Evolutionary conservation across 768 basidiomycete species (phyloP).

Genomic region (Gloeophyllum trabeum): DNA sequence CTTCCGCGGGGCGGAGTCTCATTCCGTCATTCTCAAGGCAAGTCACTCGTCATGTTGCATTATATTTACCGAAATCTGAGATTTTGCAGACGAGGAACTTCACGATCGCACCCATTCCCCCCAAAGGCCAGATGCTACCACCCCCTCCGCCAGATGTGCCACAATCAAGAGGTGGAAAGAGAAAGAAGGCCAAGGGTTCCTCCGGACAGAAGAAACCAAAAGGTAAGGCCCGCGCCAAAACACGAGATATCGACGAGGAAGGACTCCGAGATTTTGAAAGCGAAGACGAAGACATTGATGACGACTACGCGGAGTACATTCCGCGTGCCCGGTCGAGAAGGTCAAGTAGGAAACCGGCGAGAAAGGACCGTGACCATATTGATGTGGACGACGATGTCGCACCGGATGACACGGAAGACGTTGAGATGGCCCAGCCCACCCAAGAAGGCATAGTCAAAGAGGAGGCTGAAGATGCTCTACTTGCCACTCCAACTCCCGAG

Average conservation of each 20-base stretch:
- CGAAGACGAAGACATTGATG: constrained; percentile 26
- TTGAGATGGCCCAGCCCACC: neutral
- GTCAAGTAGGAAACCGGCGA: neutral
- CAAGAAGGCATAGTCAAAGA: neutral
- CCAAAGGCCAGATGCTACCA: constrained; percentile 11
- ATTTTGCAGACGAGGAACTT: constrained; percentile 29
- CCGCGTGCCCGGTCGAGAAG: neutral
- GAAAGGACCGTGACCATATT: too few relatives aligned
- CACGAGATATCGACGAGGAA: constrained; percentile 13
- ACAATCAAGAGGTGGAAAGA: constrained; percentile 7
- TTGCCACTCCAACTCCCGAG: neutral
- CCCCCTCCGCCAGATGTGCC: constrained; percentile 10
- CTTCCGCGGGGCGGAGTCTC: constrained; percentile 70
- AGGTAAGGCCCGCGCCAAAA: constrained; percentile 19
- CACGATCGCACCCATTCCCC: constrained; percentile 16
- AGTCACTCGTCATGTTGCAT: constrained; percentile 4
- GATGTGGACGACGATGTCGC: too few relatives aligned
- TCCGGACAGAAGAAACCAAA: constrained; percentile 24
- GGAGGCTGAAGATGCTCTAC: neutral
- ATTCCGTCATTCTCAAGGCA: constrained; percentile 77
- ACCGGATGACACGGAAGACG: neutral
- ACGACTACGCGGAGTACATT: constrained; percentile 21
- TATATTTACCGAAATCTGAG: constrained; percentile 2
- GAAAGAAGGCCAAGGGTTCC: constrained; percentile 13
- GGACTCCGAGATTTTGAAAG: constrained; percentile 3